These are phyloP conservation scores for Chalciporus pseudorubinellus DNA, from an alignment of 768 basidiomycete species.

Conservation along the genomic window DNA sequence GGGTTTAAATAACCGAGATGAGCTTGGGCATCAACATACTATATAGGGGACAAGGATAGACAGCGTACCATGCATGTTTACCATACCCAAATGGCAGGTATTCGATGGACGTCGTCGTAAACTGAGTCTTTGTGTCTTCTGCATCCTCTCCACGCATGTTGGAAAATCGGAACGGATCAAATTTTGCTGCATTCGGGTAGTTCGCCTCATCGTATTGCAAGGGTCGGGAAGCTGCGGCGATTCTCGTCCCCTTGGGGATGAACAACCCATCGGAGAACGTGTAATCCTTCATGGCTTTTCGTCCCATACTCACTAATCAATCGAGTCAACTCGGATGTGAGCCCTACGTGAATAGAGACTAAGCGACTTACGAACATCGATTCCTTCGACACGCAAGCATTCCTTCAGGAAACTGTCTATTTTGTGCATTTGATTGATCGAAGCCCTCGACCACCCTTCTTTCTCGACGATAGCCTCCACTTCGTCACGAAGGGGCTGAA, in stretches of 20 bases:
- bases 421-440: constrained; percentile 28
- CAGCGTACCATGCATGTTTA: constrained; percentile 21
- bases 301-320: constrained; percentile 26
- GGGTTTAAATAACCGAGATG: not conserved
- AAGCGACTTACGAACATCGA: constrained; percentile 3
- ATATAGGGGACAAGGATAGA: not conserved
- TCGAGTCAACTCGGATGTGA: too few relatives aligned
- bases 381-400: constrained; percentile 27
- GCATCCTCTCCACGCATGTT: constrained; percentile 33
- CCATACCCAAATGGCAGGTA: constrained; percentile 37
- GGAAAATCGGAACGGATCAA: constrained; percentile 49
- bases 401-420: constrained; percentile 41
- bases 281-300: constrained; percentile 30
- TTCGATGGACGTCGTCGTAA: constrained; percentile 30
- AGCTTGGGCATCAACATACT: too few relatives aligned
- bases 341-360: too few relatives aligned
- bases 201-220: not conserved
- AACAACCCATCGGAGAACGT: constrained; percentile 37
- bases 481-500: constrained; percentile 35
- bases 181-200: constrained; percentile 7
- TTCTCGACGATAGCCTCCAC: constrained; percentile 25
- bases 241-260: constrained; percentile 29
- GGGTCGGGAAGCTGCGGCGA: not conserved
- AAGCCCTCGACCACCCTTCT: constrained; percentile 24
- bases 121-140: constrained; percentile 33